phyloP scores from a whole-genome alignment of 1,139 yeast genomes.

The Geotrichum reessii region DNA sequence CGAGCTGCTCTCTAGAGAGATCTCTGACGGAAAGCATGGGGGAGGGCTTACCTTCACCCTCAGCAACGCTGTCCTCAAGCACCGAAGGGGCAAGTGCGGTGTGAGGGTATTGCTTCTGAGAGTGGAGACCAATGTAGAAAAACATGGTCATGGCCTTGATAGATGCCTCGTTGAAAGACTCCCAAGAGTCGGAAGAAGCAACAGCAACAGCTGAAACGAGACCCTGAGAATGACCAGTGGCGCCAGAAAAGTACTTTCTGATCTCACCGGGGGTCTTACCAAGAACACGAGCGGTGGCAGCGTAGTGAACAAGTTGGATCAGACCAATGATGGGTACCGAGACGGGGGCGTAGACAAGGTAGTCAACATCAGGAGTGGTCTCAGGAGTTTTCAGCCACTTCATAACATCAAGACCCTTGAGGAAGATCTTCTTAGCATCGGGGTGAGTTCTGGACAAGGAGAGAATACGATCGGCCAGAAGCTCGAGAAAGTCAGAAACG shows the following conservation, averaged over 20 bases:
- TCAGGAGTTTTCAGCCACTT: slow-evolving; percentile 83
- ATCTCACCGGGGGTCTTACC: slow-evolving; percentile 90
- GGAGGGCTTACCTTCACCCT: slow-evolving; percentile 94
- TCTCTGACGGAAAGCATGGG: slow-evolving; percentile 96
- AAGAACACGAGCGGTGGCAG: slow-evolving; percentile 76
- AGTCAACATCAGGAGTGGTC: slow-evolving; percentile 84
- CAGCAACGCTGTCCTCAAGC: slow-evolving; percentile 85
- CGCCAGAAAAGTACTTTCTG: slow-evolving; percentile 64
- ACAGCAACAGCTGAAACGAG: slow-evolving; percentile 88
- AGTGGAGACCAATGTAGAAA: slow-evolving; percentile 90
- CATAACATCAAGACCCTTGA: slow-evolving; percentile 87
- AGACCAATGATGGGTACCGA: slow-evolving; percentile 94
- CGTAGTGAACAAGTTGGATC: slow-evolving; percentile 90
- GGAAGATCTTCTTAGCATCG: slow-evolving; percentile 79
- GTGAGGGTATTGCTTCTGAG: slow-evolving; percentile 84
- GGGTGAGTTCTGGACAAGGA: slow-evolving; percentile 64
- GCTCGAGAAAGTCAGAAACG: slow-evolving; percentile 61
- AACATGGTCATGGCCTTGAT: slow-evolving; percentile 75
- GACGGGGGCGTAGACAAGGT: slow-evolving; percentile 84
- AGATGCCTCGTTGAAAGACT: slow-evolving; percentile 63
- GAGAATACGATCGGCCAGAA: slow-evolving; percentile 64
- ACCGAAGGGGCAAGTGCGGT: slow-evolving; percentile 92
- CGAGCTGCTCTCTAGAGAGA: slow-evolving; percentile 72
- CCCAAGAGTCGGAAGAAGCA: slow-evolving; percentile 84
- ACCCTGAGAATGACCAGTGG: slow-evolving; percentile 99